Base-by-base conservation (phyloP, 208 protist species). In the Wallacemonas sp. region DNA sequence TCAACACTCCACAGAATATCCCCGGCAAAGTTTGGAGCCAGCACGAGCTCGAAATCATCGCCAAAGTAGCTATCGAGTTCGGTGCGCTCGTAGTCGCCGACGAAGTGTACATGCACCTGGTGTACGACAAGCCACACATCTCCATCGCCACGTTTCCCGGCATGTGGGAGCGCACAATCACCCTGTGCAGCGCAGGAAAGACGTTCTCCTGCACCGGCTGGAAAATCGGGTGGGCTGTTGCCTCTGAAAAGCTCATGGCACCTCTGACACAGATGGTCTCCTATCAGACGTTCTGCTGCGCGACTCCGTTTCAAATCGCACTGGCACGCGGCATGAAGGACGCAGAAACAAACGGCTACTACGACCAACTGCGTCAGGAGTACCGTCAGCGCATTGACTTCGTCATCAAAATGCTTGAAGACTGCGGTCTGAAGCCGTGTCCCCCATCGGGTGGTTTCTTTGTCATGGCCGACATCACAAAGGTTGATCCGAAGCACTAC, bases 1-100 rank as follows among this genome's bases (percentile, higher is more conserved):
- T 98, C n/a, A 98, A 97, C 76, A 98, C 87, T 17, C 96, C 96
- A 15, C 92, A 97, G 44, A 98, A 98, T 70, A 69, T 94, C n/a
- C 81, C 92, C 0, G 94, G 86, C 1, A 93, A 93, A 67, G 73
- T 87, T 4, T 90, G 76, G 71, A 34, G 50, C 42, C 13, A 54
- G 33, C 73, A 78, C 26, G 90, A 97, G 69, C 72, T 96, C 21
- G 36, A 83, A 34, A 67, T 75, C 0, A 73, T 98, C n/a, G 77
- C 87, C 3, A 39, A 88, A 13, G 54, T 97, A 3, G 83, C 88
- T 9, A 76, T 70, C 3, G 73, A 89, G 52, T 64, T 94, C 60
- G 63, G 91, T 45, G 44, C 91, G 0, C 33, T 93, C 26, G 79
- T 94, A 0, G 62, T 95, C 17, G 63, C 75, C 2, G 92, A 97